phyloP scores from a whole-genome alignment of 805 yeast genomes.

The Yarrowia deformans region DNA sequence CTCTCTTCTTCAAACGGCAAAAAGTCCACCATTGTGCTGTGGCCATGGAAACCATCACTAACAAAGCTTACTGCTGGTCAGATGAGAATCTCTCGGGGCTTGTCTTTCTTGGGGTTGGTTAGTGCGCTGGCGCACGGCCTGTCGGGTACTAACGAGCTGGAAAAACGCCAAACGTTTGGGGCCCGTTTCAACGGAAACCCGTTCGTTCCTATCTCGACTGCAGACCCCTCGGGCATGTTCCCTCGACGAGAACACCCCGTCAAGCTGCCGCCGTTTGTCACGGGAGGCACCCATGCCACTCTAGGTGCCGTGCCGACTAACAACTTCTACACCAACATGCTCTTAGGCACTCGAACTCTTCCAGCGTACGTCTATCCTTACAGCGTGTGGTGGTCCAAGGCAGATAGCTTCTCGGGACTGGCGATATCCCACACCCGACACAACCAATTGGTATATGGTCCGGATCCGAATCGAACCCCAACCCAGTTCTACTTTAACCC shows the following conservation, averaged over 20 bases:
- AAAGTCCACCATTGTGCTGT: background rate
- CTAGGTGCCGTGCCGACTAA: constrained; percentile 56
- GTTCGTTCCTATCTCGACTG: constrained; percentile 28
- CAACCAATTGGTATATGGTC: constrained; percentile 72
- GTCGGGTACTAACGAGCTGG: constrained; percentile 4
- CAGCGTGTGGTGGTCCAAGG: constrained; percentile 70
- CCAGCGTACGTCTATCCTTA: constrained; percentile 87
- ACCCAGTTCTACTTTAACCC: constrained; percentile 64
- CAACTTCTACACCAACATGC: constrained; percentile 76
- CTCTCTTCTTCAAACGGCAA: constrained; percentile 8
- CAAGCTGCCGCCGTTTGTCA: constrained; percentile 11
- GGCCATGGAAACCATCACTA: background rate
- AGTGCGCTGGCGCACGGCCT: constrained; percentile 20
- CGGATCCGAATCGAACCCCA: constrained; percentile 55
- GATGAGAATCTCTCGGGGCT: constrained; percentile 22
- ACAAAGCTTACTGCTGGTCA: constrained; percentile 21
- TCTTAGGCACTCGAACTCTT: constrained; percentile 68
- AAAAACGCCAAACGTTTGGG: constrained; percentile 18
- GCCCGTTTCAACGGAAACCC: constrained; percentile 28
- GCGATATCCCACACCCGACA: constrained; percentile 70
- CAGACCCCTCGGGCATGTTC: constrained; percentile 16
- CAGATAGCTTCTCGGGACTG: constrained; percentile 60
- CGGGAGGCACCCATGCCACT: background rate
- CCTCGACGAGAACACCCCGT: constrained; percentile 26
- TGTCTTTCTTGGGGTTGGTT: constrained; percentile 16